phyloP scores from a whole-genome alignment of 129 eudicot genomes.

The Scalesia atractyloides region DNA sequence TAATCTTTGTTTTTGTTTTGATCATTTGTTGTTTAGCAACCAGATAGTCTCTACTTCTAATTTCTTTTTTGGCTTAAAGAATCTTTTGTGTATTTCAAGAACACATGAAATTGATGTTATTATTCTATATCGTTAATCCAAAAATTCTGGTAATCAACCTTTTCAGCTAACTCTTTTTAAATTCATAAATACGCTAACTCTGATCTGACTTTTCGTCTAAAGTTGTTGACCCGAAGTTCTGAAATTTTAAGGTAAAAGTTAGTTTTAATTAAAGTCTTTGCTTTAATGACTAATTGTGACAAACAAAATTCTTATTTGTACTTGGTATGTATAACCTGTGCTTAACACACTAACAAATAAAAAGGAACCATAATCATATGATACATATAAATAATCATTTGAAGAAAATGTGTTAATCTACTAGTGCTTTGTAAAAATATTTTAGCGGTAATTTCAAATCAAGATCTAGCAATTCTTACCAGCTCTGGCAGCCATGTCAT shows the following conservation, averaged over 20 bases:
- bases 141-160: background rate
- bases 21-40: constrained; percentile 10
- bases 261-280: background rate
- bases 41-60: background rate
- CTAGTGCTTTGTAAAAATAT: background rate
- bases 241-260: background rate
- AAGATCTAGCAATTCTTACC: constrained; percentile 24
- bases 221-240: background rate
- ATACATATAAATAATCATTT: background rate
- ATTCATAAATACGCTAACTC: background rate
- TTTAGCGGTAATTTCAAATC: background rate
- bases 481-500: constrained; percentile 25
- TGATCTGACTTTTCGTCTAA: background rate
- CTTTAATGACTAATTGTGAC: no score
- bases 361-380: background rate
- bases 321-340: background rate
- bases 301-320: no score
- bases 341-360: background rate
- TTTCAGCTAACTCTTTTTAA: background rate
- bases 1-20: constrained; percentile 11
- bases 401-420: constrained; percentile 1
- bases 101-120: background rate
- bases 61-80: constrained; percentile 2
- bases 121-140: background rate
- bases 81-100: constrained; percentile 11